Base-by-base conservation (phyloP, 2,329 filamentous ascomycete genomes). In the Neofusicoccum kwambonambiense region DNA sequence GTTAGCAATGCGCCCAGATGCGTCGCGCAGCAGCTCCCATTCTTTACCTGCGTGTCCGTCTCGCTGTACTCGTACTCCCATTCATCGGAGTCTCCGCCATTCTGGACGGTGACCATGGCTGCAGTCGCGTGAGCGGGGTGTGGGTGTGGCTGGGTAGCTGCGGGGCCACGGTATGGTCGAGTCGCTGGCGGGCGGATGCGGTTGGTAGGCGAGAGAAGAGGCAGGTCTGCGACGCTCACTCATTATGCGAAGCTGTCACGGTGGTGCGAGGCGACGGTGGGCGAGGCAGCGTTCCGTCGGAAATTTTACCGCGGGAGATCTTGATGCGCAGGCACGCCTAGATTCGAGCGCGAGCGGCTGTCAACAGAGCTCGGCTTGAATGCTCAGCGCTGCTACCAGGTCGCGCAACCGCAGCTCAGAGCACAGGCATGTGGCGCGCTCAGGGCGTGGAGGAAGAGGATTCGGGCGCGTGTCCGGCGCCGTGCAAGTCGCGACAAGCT, bases 51-150 rank as follows among this genome's bases (percentile, higher is more conserved):
- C 31, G 80, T 83, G 60, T 84, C 81, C 7, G 77, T 78, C 6
- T 80, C 76, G 69, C 83, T 74, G 68, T 87, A 87, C 69, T 88
- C 86, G 73, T 87, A 88, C 69, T 88, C 86, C 77, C 83, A 88
- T n/a, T 87, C 78, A n/a, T 80, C 79, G 15, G 78, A 73, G 41
- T 76, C 69, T 15, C 41, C 37, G 37, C 60, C 60, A 27, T 34
- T 45, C 47, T 45, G 60, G 44, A 54, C 27, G 50, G 63, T 41
- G 19, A 44, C 45, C 41, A 62, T 65, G 56, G 56, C 57, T 22
- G 61, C 4, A 9, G 11, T 47, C n/a, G 50, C 17, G 39, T 34
- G 15, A 22, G 47, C n/a, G 19, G 13, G 35, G 9, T 27, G 58
- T n/a, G 2, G 35, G 15, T 19, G 17, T 9, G 19, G 60, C 22